A percentile compares a stretch with the other conserved stretches of the same genome.
Conservation (phyloP, 805 yeast species). For the Wickerhamiella alocasiicola region DNA sequence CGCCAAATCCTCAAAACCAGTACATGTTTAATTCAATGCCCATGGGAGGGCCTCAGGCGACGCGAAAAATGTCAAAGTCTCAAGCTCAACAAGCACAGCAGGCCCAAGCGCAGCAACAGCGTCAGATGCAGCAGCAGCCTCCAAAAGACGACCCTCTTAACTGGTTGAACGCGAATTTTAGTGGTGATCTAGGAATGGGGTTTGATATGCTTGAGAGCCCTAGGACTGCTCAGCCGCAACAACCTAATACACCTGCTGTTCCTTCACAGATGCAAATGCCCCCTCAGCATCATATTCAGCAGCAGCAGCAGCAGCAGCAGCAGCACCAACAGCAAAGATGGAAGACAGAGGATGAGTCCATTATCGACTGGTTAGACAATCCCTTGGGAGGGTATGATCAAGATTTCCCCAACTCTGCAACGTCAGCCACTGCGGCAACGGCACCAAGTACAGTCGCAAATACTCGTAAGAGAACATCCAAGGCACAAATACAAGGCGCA, state of each 20-base stretch:
- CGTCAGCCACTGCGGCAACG: background rate
- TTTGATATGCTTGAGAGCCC: conserved; percentile 1
- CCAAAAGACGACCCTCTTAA: conserved; percentile 1
- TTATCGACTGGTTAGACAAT: conserved; percentile 5
- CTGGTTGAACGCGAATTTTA: conserved; percentile 3
- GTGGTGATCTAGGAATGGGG: background rate
- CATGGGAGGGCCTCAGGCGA: background rate
- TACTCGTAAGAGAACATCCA: background rate
- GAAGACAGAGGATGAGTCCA: conserved; percentile 1
- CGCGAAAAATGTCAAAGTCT: no score
- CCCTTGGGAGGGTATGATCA: conserved; percentile 1
- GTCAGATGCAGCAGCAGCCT: conserved; percentile 14
- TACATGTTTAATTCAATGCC: background rate
- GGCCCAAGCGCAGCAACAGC: conserved; percentile 8
- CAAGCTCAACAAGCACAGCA: background rate
- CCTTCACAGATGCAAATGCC: background rate
- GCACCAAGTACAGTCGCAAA: background rate
- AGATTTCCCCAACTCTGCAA: background rate
- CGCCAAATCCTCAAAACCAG: conserved; percentile 2
- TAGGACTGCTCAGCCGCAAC: background rate
- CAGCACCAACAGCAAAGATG: conserved; percentile 8
- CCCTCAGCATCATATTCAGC: background rate
- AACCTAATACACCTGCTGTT: background rate
- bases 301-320: conserved; percentile 5
- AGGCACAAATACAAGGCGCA: background rate